phyloP scores from a whole-genome alignment of 805 yeast species.

The Kodamaea sagamina region DNA sequence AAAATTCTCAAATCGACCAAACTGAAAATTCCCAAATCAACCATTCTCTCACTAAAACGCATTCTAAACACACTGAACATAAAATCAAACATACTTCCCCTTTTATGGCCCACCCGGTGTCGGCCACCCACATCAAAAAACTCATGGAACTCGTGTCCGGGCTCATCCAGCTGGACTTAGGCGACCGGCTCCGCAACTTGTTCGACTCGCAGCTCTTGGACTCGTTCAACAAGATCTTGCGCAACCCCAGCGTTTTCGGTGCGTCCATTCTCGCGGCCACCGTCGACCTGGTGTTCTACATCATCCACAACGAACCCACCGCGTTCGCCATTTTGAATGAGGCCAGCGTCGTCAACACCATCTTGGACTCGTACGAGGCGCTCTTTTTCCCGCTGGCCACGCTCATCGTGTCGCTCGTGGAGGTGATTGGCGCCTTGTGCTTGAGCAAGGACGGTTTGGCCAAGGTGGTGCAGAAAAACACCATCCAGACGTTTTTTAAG shows the following conservation, averaged over 20 bases:
- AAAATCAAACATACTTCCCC: no score
- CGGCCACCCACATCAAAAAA: not conserved
- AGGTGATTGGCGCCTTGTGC: conserved; percentile 79
- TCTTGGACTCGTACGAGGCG: conserved; percentile 56
- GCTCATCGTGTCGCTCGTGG: conserved; percentile 63
- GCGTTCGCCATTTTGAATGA: conserved; percentile 80
- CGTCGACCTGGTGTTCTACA: conserved; percentile 63
- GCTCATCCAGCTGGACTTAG: conserved; percentile 70
- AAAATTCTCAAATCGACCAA: no score
- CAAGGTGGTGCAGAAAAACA: conserved; percentile 46
- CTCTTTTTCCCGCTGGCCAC: conserved; percentile 62
- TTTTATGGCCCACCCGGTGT: not conserved
- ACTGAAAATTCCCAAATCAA: no score
- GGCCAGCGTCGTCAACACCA: conserved; percentile 66
- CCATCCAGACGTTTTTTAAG: conserved; percentile 47
- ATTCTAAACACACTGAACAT: no score
- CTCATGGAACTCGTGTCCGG: conserved; percentile 63
- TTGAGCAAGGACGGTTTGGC: conserved; percentile 72
- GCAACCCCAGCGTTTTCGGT: conserved; percentile 64
- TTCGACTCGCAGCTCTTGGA: conserved; percentile 80
- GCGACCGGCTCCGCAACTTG: conserved; percentile 80
- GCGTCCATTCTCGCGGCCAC: conserved; percentile 60
- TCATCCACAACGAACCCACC: conserved; percentile 89
- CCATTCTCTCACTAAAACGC: no score
- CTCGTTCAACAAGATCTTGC: conserved; percentile 59